Base-by-base conservation (phyloP, 768 basidiomycete species). In the Lyophyllum atratum region DNA sequence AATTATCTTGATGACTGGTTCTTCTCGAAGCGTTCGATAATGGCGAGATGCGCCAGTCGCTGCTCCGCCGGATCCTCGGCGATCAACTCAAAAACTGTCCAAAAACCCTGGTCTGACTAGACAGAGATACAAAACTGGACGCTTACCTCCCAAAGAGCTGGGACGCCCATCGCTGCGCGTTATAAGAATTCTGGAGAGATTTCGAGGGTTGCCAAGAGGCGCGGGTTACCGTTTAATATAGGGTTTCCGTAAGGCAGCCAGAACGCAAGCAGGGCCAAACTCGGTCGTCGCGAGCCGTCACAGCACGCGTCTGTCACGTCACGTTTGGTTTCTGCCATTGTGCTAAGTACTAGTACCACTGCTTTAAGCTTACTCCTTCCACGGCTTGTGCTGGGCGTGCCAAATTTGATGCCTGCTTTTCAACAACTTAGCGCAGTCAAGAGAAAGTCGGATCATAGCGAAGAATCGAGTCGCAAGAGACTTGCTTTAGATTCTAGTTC, bases 1-100 rank as follows among this genome's bases (percentile, higher is more conserved):
- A 9, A 19, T 47, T 66, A 58, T 76, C 68, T 46, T 81, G 80
- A 5, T 77, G 85, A 53, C 74, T 72, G 15, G 85, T 73, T 61
- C 81, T 76, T 81, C 48, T 71, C 67, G 33, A 69, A 70, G 5
- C 67, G 68, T 1, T 66, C 64, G 12, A 58, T 48, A 12, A 71
- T 58, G 4, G 68, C 64, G n/a, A 70, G 57, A 44, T 68, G 60
- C 4, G 59, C 59, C 26, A 67, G 25, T n/a, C 64, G 60, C 4
- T 64, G 62, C 44, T 59, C 64, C 4, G 68, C 70, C 10, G 63
- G 64, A 58, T 54, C 60, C 22, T 67, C 42, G 25, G 40, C 33
- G 21, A n/a, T n/a, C n/a, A 28, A 40, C 54, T 55, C 22, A 17
- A 45, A 22, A 31, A 37, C 34, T 26, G 14, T 26, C 33, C 22